Conservation (phyloP, 116 monocot genomes). For the Dioscorea cayenensis region DNA sequence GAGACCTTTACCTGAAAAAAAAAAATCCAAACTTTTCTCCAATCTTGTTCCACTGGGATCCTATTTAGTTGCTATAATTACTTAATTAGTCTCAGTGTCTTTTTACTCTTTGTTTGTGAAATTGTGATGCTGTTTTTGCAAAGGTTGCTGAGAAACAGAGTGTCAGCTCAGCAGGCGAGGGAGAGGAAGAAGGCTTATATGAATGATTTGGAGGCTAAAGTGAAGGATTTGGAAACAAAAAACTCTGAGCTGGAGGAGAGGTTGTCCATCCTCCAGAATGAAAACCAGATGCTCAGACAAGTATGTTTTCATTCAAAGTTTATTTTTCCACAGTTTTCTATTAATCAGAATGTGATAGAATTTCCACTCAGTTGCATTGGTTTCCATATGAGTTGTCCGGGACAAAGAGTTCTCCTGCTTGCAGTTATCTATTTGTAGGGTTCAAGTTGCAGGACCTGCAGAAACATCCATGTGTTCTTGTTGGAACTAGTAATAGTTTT, state of each 20-base stretch:
- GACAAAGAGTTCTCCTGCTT: no score
- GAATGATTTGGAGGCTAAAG: conserved; percentile 67
- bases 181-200: conserved; percentile 95
- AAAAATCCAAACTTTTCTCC: not conserved
- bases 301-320: conserved; percentile 17
- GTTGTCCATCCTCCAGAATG: conserved; percentile 80
- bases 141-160: conserved; percentile 90
- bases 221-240: conserved; percentile 74
- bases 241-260: conserved; percentile 87
- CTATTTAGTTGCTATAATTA: not conserved
- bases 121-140: not conserved
- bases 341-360: no score
- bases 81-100: no score
- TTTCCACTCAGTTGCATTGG: no score
- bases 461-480: not conserved
- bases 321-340: no score
- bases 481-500: not conserved
- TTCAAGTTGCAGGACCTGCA: not conserved
- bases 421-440: not conserved
- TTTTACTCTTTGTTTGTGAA: not conserved
- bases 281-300: conserved; percentile 94
- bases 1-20: not conserved
- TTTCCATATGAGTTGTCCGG: no score
- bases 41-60: not conserved
- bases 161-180: conserved; percentile 92